These are phyloP conservation scores for Clavulina sp. DNA, from an alignment of 768 basidiomycete species.

Conservation along the genomic window DNA sequence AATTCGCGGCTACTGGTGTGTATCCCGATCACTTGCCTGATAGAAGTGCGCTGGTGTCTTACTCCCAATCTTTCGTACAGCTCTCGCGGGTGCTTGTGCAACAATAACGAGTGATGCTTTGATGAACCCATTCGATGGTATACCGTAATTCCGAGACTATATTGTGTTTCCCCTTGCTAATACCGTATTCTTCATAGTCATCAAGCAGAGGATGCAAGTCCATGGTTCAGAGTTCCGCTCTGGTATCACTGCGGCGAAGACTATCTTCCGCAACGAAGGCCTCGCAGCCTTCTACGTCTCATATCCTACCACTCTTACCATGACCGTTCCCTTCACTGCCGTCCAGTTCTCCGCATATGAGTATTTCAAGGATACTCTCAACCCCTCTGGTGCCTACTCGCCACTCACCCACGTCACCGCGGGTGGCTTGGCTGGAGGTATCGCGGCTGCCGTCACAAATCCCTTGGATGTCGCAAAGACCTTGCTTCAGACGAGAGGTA, in stretches of 20 bases:
- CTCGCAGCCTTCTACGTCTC: slow-evolving; percentile 90
- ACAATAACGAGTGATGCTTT: slow-evolving; percentile 92
- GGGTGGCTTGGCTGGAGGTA: slow-evolving; percentile 81
- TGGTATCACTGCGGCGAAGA: slow-evolving; percentile 67
- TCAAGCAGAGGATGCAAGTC: slow-evolving; percentile 99
- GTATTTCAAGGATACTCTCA: slow-evolving; percentile 69
- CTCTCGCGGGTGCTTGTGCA: slow-evolving; percentile 82
- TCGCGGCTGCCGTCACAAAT: slow-evolving; percentile 90
- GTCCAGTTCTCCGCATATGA: slow-evolving; percentile 97
- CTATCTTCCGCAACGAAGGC: slow-evolving; percentile 76
- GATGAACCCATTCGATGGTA: slow-evolving; percentile 99
- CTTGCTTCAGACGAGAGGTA: slow-evolving; percentile 84
- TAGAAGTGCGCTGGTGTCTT: not conserved
- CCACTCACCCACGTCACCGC: slow-evolving; percentile 86
- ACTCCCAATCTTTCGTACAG: slow-evolving; percentile 24
- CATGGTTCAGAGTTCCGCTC: slow-evolving; percentile 85
- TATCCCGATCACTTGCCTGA: slow-evolving; percentile 10
- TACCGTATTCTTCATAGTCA: slow-evolving; percentile 40
- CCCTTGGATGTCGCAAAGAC: slow-evolving; percentile 97
- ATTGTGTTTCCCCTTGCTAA: slow-evolving; percentile 9
- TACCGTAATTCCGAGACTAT: slow-evolving; percentile 15
- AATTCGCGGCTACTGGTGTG: slow-evolving; percentile 80
- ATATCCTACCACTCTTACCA: slow-evolving; percentile 92
- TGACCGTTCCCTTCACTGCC: slow-evolving; percentile 95
- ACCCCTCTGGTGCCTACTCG: slow-evolving; percentile 74